A percentile compares a stretch with the other conserved stretches of the same genome.
These are phyloP conservation scores for Pelargonium myrrhifolium DNA, from an alignment of 441 rosid genomes.

Conservation along the genomic window DNA sequence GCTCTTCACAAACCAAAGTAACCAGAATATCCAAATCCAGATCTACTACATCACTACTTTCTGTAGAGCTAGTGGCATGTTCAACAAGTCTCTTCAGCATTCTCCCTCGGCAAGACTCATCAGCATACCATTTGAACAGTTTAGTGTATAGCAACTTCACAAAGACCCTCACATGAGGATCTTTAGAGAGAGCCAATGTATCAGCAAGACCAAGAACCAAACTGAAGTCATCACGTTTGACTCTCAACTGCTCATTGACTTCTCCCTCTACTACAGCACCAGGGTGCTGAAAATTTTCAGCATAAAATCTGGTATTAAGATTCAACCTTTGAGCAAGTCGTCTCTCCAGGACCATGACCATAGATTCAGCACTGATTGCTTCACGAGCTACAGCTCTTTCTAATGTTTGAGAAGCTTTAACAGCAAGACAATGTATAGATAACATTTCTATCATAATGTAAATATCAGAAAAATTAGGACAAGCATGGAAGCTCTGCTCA, in stretches of 20 bases:
- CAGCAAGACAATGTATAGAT: slow-evolving; percentile 78
- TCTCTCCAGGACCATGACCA: slow-evolving; percentile 81
- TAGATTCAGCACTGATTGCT: slow-evolving; percentile 61
- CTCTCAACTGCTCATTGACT: slow-evolving; percentile 51
- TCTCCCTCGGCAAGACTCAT: slow-evolving; percentile 67
- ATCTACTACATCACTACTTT: slow-evolving; percentile 56
- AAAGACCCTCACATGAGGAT: slow-evolving; percentile 69
- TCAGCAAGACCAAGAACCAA: slow-evolving; percentile 90
- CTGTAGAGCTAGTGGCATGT: slow-evolving; percentile 62
- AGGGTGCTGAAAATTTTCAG: slow-evolving; percentile 44
- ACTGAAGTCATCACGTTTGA: slow-evolving; percentile 63
- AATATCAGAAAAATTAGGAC: slow-evolving; percentile 72
- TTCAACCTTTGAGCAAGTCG: slow-evolving; percentile 50
- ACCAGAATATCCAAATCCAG: slow-evolving; percentile 77
- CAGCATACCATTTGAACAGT: slow-evolving; percentile 79
- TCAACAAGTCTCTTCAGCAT: slow-evolving; percentile 90
- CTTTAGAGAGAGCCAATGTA: slow-evolving; percentile 70
- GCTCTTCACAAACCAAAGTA: slow-evolving; percentile 74
- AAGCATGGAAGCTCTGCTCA: slow-evolving; percentile 42
- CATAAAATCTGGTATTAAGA: slow-evolving; percentile 40
- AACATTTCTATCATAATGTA: slow-evolving; percentile 87
- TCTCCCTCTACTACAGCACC: slow-evolving; percentile 63
- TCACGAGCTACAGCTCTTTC: slow-evolving; percentile 91
- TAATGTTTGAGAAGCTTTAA: slow-evolving; percentile 83
- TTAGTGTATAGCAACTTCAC: slow-evolving; percentile 77